Evolutionary conservation across 148 eudicot species (phyloP).

Genomic region (Rhododendron kiyosumense): DNA sequence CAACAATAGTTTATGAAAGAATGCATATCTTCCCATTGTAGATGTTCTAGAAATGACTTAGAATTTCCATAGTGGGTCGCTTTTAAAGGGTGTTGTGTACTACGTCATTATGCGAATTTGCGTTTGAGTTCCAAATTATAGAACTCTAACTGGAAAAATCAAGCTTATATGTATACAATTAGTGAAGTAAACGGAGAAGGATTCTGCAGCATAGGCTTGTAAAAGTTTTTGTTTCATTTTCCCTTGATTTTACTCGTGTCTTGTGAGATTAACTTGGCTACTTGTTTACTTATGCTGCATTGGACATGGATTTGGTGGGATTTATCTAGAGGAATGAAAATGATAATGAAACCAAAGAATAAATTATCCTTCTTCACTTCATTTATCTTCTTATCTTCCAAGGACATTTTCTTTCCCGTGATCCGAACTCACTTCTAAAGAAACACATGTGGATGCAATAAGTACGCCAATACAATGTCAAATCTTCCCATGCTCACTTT

Average conservation of each 20-base stretch:
- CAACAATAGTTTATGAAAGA: not conserved
- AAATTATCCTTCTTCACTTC: not conserved
- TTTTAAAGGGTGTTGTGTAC: not conserved
- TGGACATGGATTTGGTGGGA: not conserved
- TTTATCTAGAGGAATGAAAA: not conserved
- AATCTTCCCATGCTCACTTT: not conserved
- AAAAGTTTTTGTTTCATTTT: not conserved
- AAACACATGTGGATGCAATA: not conserved
- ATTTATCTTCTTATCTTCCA: not conserved
- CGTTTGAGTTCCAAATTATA: not conserved
- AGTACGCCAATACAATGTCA: not conserved
- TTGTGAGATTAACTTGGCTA: not conserved
- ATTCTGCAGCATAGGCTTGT: not conserved
- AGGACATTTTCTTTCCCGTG: not conserved
- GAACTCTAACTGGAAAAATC: not conserved
- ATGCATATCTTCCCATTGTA: not conserved
- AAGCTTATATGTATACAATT: not conserved
- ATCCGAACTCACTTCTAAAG: not conserved
- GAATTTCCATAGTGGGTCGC: not conserved
- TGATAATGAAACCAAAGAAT: not conserved
- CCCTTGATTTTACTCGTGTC: not conserved
- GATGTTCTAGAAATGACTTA: constrained; percentile 2
- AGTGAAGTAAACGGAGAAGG: not conserved
- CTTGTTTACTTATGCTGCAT: not conserved
- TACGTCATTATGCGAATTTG: not conserved